Conservation (phyloP, 2,329 filamentous ascomycete genomes). For the Pseudogymnoascus sp. region DNA sequence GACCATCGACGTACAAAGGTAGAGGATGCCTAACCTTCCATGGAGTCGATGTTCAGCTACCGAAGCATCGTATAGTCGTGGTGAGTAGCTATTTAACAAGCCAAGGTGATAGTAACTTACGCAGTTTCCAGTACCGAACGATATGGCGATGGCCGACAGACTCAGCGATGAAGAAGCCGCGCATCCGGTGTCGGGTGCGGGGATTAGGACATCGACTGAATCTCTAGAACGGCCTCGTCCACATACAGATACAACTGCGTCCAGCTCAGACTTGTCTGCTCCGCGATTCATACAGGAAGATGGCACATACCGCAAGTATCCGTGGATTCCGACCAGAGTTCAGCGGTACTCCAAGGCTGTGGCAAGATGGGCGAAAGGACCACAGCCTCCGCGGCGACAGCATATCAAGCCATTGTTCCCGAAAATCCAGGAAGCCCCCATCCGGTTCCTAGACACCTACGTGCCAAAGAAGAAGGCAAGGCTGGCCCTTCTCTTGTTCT, state of each 20-base stretch:
- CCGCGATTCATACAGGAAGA: slow-evolving; percentile 57
- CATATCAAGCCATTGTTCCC: slow-evolving; percentile 58
- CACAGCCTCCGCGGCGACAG: slow-evolving; percentile 45
- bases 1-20: neutral
- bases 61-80: slow-evolving; percentile 10
- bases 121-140: neutral
- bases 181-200: slow-evolving; percentile 18
- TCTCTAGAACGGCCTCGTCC: neutral
- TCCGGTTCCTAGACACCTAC: slow-evolving; percentile 55
- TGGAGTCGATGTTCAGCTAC: neutral
- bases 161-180: slow-evolving; percentile 22
- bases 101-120: neutral
- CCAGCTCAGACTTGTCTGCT: slow-evolving; percentile 21
- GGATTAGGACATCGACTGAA: slow-evolving; percentile 16
- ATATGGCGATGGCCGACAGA: neutral
- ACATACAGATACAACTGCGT: neutral
- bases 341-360: slow-evolving; percentile 41
- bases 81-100: neutral
- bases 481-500: slow-evolving; percentile 51
- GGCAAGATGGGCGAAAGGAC: slow-evolving; percentile 50
- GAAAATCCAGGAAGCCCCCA: slow-evolving; percentile 58
- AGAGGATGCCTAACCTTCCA: neutral
- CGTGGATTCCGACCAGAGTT: slow-evolving; percentile 54
- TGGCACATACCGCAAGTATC: slow-evolving; percentile 39
- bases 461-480: slow-evolving; percentile 56